Evolutionary conservation across 1,284 basidiomycete species (phyloP).

Genomic region (Earliella scabrosa): DNA sequence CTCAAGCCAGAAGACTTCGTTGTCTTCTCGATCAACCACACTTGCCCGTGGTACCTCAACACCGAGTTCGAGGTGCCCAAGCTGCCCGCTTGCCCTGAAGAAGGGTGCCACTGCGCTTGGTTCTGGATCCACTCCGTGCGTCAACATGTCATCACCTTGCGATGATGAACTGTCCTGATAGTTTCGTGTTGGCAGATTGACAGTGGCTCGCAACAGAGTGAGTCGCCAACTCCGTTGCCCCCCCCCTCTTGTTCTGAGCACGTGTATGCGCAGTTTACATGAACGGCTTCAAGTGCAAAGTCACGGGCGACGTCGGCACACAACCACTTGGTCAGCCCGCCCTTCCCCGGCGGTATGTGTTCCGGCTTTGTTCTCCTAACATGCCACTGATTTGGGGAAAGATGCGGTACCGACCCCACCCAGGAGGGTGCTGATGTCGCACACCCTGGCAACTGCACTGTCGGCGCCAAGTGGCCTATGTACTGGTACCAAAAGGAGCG

Average conservation of each 20-base stretch:
- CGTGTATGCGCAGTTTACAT: slow-evolving; percentile 63
- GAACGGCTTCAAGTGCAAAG: slow-evolving; percentile 75
- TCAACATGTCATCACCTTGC: neutral
- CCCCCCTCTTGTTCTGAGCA: neutral
- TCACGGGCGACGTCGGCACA: slow-evolving; percentile 57
- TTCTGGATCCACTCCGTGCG: slow-evolving; percentile 71
- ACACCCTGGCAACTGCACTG: slow-evolving; percentile 66
- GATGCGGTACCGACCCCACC: slow-evolving; percentile 59
- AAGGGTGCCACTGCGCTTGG: slow-evolving; percentile 71
- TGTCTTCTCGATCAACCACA: slow-evolving; percentile 76
- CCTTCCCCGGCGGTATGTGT: slow-evolving; percentile 16
- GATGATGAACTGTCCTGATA: neutral
- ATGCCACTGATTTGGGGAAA: no score
- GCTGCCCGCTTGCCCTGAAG: slow-evolving; percentile 71
- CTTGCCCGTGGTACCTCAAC: slow-evolving; percentile 70
- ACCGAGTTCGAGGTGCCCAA: slow-evolving; percentile 69
- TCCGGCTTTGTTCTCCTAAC: neutral
- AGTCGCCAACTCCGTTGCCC: slow-evolving; percentile 12
- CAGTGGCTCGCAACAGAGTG: slow-evolving; percentile 52
- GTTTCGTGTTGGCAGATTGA: slow-evolving; percentile 34
- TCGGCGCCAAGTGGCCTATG: slow-evolving; percentile 65
- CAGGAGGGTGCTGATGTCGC: slow-evolving; percentile 37
- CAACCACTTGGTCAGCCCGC: slow-evolving; percentile 52
- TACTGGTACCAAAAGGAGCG: slow-evolving; percentile 68
- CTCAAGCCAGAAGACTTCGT: slow-evolving; percentile 70